Percentiles rank a stretch among this genome's conserved stretches.
Conservation (phyloP, 768 basidiomycete genomes). For the Sporobolomyces pararoseus region DNA sequence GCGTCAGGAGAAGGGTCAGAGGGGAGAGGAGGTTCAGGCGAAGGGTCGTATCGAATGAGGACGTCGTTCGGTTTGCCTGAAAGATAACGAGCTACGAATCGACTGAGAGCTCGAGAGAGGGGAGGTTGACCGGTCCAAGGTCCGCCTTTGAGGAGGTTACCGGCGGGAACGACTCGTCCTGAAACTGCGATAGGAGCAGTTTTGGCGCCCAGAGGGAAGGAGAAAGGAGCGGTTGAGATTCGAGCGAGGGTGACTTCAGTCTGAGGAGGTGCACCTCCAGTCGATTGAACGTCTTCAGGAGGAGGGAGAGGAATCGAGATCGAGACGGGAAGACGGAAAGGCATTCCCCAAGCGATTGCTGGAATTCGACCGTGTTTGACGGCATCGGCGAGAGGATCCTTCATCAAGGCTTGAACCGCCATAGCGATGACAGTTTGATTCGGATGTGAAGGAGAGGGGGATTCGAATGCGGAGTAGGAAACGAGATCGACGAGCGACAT, state of each 20-base stretch:
- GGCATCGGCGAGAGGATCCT: slow-evolving; percentile 26
- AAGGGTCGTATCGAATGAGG: slow-evolving; percentile 28
- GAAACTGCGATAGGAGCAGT: slow-evolving; percentile 6
- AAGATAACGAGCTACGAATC: slow-evolving; percentile 37
- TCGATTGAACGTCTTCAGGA: not conserved
- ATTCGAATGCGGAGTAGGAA: slow-evolving; percentile 18
- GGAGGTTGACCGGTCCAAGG: not conserved
- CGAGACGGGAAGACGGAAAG: slow-evolving; percentile 37
- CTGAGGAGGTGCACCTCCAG: not conserved
- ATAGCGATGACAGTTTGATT: slow-evolving; percentile 30
- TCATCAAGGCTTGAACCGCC: slow-evolving; percentile 7
- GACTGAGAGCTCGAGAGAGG: slow-evolving; percentile 21
- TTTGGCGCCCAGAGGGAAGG: slow-evolving; percentile 1
- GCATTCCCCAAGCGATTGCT: slow-evolving; percentile 30
- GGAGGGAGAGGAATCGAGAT: slow-evolving; percentile 28
- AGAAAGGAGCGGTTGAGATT: slow-evolving; percentile 26
- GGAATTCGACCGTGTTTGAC: slow-evolving; percentile 16
- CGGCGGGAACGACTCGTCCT: slow-evolving; percentile 32
- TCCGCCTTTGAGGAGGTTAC: slow-evolving; percentile 8
- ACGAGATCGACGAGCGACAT: slow-evolving; percentile 21
- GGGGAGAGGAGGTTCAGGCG: slow-evolving; percentile 2
- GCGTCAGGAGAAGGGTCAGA: slow-evolving; percentile 2
- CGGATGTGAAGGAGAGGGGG: slow-evolving; percentile 12
- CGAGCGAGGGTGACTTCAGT: slow-evolving; percentile 30
- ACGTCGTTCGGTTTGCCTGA: slow-evolving; percentile 30